A percentile compares a stretch with the other conserved stretches of the same genome.
phyloP scores from a whole-genome alignment of 2,329 filamentous ascomycete genomes.

The Aspergillus arachidicola region DNA sequence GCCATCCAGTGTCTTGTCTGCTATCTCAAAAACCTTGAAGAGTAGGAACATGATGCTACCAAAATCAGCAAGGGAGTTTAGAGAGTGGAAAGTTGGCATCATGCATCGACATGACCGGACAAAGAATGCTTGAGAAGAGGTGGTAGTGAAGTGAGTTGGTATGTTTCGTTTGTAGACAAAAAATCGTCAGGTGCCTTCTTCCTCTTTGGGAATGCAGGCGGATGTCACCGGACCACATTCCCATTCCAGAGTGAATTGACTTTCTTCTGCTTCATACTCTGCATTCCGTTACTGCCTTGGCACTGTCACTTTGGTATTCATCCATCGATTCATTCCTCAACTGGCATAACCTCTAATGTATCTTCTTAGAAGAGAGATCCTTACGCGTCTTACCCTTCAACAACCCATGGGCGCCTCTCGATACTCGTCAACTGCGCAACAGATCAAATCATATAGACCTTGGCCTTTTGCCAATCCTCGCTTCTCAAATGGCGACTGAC shows the following conservation, averaged over 20 bases:
- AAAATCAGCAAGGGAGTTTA: slow-evolving; percentile 52
- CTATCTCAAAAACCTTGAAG: slow-evolving; percentile 39
- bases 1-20: slow-evolving; percentile 40
- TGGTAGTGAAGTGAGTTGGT: neutral
- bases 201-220: neutral
- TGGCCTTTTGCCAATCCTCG: neutral
- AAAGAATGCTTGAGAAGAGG: slow-evolving; percentile 12
- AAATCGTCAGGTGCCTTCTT: neutral
- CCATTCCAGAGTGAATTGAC: neutral
- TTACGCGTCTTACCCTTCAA: neutral
- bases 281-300: neutral
- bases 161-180: slow-evolving; percentile 6
- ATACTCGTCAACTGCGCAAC: neutral
- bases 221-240: neutral
- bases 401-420: neutral
- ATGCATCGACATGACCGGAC: slow-evolving; percentile 49
- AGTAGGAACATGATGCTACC: slow-evolving; percentile 52
- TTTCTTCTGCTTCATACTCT: neutral
- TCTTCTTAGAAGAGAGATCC: neutral
- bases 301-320: neutral
- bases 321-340: neutral
- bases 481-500: slow-evolving; percentile 4
- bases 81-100: slow-evolving; percentile 58
- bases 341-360: neutral
- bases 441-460: neutral